Percentiles rank a stretch among this genome's conserved stretches.
These are phyloP conservation scores for Tricholoma bakamatsutake DNA, from an alignment of 768 basidiomycete species.

Conservation along the genomic window DNA sequence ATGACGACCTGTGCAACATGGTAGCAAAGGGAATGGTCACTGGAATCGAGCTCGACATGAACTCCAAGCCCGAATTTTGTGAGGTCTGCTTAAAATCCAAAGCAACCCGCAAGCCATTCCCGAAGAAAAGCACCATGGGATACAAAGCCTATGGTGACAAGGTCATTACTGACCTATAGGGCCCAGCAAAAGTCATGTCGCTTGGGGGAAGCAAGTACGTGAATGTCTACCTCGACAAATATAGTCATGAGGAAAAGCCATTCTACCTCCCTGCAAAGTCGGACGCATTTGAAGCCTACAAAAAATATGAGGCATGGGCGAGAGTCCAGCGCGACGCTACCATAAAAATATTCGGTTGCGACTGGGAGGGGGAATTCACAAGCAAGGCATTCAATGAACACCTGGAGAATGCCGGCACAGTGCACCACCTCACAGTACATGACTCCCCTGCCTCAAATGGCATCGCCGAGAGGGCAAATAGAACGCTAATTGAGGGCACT, in stretches of 20 bases:
- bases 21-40: slow-evolving; percentile 21
- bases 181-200: not conserved
- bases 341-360: not conserved
- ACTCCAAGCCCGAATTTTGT: slow-evolving; percentile 19
- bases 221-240: slow-evolving; percentile 3
- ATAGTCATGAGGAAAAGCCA: slow-evolving; percentile 1
- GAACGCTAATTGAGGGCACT: not conserved
- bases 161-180: not conserved
- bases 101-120: not conserved
- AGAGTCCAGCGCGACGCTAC: not conserved
- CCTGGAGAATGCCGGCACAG: not conserved
- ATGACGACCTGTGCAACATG: slow-evolving; percentile 20
- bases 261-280: not conserved
- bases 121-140: not conserved
- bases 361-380: not conserved
- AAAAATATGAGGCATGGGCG: not conserved
- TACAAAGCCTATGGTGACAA: not conserved
- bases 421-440: not conserved
- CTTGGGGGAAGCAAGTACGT: not conserved
- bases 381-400: not conserved
- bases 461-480: slow-evolving; percentile 2
- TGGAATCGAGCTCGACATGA: slow-evolving; percentile 23
- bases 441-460: slow-evolving; percentile 1
- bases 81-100: slow-evolving; percentile 20
- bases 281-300: not conserved